Evolutionary conservation across 108 stramenopile species (phyloP), one percentile per base, ranked within the genome.

Genomic region (Cyclotella sp.): DNA sequence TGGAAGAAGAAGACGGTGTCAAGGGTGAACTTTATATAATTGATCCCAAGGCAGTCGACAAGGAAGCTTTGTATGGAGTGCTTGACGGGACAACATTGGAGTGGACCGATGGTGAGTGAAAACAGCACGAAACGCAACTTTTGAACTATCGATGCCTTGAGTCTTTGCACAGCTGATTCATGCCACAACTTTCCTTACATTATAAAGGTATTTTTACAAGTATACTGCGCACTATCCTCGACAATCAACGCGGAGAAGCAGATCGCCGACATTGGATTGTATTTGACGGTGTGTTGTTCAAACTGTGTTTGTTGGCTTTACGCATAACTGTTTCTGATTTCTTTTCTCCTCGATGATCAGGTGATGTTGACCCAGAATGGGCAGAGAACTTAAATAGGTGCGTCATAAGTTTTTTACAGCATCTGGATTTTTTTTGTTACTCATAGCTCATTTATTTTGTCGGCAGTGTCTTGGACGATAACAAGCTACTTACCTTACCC

Each of bases 71-170:
- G 18, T 99, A 95, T 84, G 99, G 99, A 61, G 68, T 72, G 16
- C 84, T 99, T 29, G 99, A 99, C 76, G 94, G 97, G 11, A 98
- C 96, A 42, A 99, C 99, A 0, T 85, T 98, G 45, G 99, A 99
- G 74, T 99, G 99, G 99, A 98, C 97, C n/a, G 98, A 99, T 76
- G 60, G 60, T 61, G 34, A 57, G 55, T 9, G n/a, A 16, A 1
- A n/a, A 9, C 47, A 49, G n/a, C n/a, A 34, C 4, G 34, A 34
- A 34, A 34, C 34, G 2, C 34, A 34, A 6, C 34, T 34, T 34
- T 34, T 34, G 34, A 34, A 34, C 6, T 34, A 34, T 34, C 34
- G 34, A 34, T 34, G 6, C 34, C 34, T 34, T 34, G 34, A 5
- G 34, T 34, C 34, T 34, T 34, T 34, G 34, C 34, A 34, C 6